A percentile compares a stretch with the other conserved stretches of the same genome.
These are phyloP conservation scores for Aureobasidium sp. DNA, from an alignment of 2,329 filamentous ascomycete species.

Conservation along the genomic window DNA sequence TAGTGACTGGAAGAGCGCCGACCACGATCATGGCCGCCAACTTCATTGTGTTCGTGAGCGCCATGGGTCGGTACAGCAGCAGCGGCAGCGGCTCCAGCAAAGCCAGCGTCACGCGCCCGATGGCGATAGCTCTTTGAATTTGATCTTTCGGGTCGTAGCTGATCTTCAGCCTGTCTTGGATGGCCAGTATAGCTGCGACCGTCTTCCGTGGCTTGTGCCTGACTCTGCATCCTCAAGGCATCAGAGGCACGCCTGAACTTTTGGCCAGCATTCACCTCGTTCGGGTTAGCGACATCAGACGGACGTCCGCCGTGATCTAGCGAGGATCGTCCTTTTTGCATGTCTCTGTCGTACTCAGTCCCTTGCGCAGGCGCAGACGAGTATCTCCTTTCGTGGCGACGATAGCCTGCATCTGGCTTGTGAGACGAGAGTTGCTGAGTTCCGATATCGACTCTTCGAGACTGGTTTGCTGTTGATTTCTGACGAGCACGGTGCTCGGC, in stretches of 20 bases:
- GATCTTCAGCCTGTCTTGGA: not conserved
- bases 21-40: not conserved
- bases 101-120: slow-evolving; percentile 27
- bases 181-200: not conserved
- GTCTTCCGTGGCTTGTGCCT: not conserved
- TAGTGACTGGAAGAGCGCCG: not conserved
- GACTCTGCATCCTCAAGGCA: slow-evolving; percentile 13
- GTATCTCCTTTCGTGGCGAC: slow-evolving; percentile 1
- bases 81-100: slow-evolving; percentile 27
- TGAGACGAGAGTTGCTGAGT: not conserved
- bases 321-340: not conserved
- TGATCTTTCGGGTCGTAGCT: not conserved
- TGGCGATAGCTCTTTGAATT: slow-evolving; percentile 21
- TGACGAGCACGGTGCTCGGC: slow-evolving; percentile 70
- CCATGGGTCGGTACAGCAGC: slow-evolving; percentile 10
- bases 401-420: not conserved
- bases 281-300: not conserved
- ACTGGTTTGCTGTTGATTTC: slow-evolving; percentile 22
- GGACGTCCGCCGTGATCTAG: not conserved
- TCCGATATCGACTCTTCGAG: slow-evolving; percentile 14
- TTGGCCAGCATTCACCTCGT: slow-evolving; percentile 3
- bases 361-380: slow-evolving; percentile 1
- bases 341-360: not conserved
- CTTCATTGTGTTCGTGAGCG: not conserved
- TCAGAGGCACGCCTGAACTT: slow-evolving; percentile 18